Conservation (phyloP, 2,329 filamentous ascomycete species). For the Venturia effusa region DNA sequence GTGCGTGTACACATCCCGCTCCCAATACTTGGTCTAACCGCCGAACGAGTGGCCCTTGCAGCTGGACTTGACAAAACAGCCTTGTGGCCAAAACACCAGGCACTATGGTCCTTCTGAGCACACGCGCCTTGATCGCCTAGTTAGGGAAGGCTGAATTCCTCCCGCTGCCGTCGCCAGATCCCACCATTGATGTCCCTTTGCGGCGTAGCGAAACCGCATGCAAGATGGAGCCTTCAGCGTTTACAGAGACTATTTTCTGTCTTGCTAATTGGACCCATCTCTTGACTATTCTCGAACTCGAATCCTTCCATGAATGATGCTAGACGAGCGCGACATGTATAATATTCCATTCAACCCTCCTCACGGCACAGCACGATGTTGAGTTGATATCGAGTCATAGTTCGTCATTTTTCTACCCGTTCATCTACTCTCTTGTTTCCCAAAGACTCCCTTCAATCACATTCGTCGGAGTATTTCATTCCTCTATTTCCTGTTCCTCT, state of each 20-base stretch:
- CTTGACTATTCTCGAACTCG: not conserved
- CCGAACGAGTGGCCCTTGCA: not conserved
- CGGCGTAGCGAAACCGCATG: not conserved
- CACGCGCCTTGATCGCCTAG: not conserved
- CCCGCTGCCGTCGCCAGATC: not conserved
- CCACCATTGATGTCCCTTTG: not conserved
- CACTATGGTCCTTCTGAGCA: not conserved
- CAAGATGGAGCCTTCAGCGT: slow-evolving; percentile 3
- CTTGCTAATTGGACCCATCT: not conserved
- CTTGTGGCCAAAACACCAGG: not conserved
- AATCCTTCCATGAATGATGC: not conserved
- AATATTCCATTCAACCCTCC: not conserved
- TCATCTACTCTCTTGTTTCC: not conserved
- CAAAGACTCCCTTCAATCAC: not conserved
- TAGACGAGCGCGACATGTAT: not conserved
- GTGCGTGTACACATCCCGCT: not conserved
- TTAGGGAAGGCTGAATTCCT: not conserved
- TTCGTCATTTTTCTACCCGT: not conserved
- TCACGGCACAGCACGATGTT: not conserved
- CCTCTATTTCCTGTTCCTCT: not conserved
- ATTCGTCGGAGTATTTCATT: not conserved
- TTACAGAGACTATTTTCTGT: not conserved
- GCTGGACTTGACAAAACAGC: not conserved
- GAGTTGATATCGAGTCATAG: not conserved
- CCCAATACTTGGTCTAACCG: not conserved